Conservation (phyloP, 225 moss, liverwort and hornwort species). For the Antitrichia curtipendula region DNA sequence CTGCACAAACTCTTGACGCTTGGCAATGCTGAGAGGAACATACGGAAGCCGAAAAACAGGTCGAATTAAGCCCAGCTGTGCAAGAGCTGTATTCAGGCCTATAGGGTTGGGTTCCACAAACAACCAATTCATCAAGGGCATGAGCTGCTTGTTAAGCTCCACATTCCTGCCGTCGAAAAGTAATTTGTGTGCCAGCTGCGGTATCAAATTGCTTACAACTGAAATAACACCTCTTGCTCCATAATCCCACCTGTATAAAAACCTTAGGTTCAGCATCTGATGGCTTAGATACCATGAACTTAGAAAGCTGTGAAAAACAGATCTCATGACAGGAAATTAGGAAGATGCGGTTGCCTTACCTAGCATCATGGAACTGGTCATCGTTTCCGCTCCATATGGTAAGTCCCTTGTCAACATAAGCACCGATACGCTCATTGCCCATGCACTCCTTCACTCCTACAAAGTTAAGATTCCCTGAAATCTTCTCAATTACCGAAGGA, state of each 20-base stretch:
- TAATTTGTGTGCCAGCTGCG: slow-evolving; percentile 42
- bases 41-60: slow-evolving; percentile 89
- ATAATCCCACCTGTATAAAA: slow-evolving; percentile 24
- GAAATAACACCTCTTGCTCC: slow-evolving; percentile 82
- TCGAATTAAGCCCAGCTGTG: slow-evolving; percentile 64
- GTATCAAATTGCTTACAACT: slow-evolving; percentile 85
- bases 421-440: slow-evolving; percentile 58
- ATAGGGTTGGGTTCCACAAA: slow-evolving; percentile 83
- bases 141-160: slow-evolving; percentile 44
- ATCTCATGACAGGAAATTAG: not conserved
- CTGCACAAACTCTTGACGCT: slow-evolving; percentile 52
- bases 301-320: not conserved
- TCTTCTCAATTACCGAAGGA: slow-evolving; percentile 33
- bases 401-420: slow-evolving; percentile 44
- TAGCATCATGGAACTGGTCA: slow-evolving; percentile 75
- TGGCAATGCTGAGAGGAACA: slow-evolving; percentile 42
- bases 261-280: not conserved
- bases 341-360: not conserved
- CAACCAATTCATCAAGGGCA: slow-evolving; percentile 66
- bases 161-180: slow-evolving; percentile 44
- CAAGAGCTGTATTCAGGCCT: slow-evolving; percentile 71
- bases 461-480: slow-evolving; percentile 45
- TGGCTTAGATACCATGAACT: not conserved
- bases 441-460: slow-evolving; percentile 85
- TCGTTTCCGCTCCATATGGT: slow-evolving; percentile 89